phyloP scores from a whole-genome alignment of 2,329 filamentous ascomycete genomes.

The Fusarium praegraminearum region DNA sequence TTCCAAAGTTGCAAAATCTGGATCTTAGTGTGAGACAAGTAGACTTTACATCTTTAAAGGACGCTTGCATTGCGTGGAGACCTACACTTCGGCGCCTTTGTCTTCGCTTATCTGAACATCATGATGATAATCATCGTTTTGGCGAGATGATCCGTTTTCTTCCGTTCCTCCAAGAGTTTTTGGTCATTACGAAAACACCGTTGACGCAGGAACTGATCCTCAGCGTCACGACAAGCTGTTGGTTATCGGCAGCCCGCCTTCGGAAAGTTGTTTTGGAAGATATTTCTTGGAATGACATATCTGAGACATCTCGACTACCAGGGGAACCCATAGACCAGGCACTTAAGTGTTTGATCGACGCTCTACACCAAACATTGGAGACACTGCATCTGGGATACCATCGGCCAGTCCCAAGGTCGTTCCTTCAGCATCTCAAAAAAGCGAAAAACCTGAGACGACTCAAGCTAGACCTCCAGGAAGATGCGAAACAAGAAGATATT shows the following conservation, averaged over 20 bases:
- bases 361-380: background rate
- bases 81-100: slow-evolving; percentile 10
- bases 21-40: background rate
- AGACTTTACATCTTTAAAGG: background rate
- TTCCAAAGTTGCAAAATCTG: background rate
- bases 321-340: background rate
- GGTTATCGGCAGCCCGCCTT: background rate
- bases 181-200: background rate
- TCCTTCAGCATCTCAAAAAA: background rate
- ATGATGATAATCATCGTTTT: too few species aligned
- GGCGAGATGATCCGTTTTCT: background rate
- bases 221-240: background rate
- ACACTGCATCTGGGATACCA: background rate
- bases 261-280: background rate
- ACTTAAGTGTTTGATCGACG: background rate
- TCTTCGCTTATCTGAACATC: background rate
- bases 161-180: background rate
- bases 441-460: background rate
- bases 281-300: rapidly evolving
- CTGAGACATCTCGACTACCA: rapidly evolving
- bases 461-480: background rate
- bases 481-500: background rate
- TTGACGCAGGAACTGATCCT: background rate
- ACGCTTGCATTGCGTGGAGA: slow-evolving; percentile 19
- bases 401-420: background rate